Percentiles rank a stretch among this genome's conserved stretches.
phyloP scores from a whole-genome alignment of 2,329 filamentous ascomycete species.

The Paecilomyces niveus region DNA sequence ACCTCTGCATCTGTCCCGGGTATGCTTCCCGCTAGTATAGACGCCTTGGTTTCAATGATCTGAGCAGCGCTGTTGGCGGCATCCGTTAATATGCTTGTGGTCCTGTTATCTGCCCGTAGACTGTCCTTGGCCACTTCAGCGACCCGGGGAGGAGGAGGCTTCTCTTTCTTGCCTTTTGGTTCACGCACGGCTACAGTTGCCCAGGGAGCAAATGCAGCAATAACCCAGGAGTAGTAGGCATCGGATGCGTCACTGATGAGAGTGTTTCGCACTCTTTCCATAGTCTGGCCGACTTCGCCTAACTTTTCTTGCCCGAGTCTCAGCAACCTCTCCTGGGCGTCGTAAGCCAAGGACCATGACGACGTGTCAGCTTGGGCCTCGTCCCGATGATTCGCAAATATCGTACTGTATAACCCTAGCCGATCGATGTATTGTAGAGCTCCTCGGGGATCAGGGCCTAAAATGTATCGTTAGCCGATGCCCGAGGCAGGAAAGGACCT shows the following conservation, averaged over 20 bases:
- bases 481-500: not conserved
- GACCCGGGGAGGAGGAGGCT: constrained; percentile 51
- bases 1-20: constrained; percentile 24
- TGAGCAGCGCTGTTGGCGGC: constrained; percentile 56
- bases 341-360: constrained; percentile 58
- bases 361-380: constrained; percentile 50
- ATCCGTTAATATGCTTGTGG: constrained; percentile 60
- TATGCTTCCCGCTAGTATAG: constrained; percentile 19
- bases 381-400: constrained; percentile 38
- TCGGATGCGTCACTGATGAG: constrained; percentile 60
- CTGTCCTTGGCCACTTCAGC: constrained; percentile 65
- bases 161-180: constrained; percentile 38
- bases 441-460: constrained; percentile 31
- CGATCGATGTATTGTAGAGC: constrained; percentile 34
- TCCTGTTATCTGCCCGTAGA: constrained; percentile 70
- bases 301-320: constrained; percentile 27
- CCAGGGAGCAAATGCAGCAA: constrained; percentile 72
- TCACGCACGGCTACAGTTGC: constrained; percentile 40
- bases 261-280: constrained; percentile 29
- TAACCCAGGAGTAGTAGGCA: constrained; percentile 66
- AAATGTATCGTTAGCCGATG: not conserved
- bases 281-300: constrained; percentile 39
- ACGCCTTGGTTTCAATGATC: constrained; percentile 55
- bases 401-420: constrained; percentile 31
- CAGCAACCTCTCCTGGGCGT: constrained; percentile 51